These are phyloP conservation scores for Tephrocybe sp. DNA, from an alignment of 768 basidiomycete species.

Conservation along the genomic window DNA sequence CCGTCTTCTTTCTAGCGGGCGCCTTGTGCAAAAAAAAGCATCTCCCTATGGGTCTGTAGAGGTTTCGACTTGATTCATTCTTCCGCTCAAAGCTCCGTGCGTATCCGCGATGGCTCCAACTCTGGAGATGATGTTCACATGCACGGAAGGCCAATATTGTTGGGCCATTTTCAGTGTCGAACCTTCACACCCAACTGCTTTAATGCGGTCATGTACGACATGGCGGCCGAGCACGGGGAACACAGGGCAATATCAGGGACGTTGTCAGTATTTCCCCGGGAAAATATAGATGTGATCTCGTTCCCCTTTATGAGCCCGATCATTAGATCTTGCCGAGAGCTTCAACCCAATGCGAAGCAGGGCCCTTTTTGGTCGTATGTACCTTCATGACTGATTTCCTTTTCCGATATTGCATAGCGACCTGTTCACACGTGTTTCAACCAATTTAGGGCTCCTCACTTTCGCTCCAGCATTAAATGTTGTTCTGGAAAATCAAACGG, in stretches of 20 bases:
- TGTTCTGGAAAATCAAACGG: slow-evolving; percentile 35
- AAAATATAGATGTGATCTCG: slow-evolving; percentile 35
- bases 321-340: slow-evolving; percentile 45
- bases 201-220: slow-evolving; percentile 21
- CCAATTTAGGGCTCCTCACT: slow-evolving; percentile 36
- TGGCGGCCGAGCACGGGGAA: slow-evolving; percentile 28
- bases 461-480: slow-evolving; percentile 29
- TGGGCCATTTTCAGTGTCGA: background rate
- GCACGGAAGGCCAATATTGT: slow-evolving; percentile 1
- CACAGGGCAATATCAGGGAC: slow-evolving; percentile 14
- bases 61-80: slow-evolving; percentile 19
- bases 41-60: slow-evolving; percentile 4
- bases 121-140: slow-evolving; percentile 14
- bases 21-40: slow-evolving; percentile 10
- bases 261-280: slow-evolving; percentile 29
- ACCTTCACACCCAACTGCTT: slow-evolving; percentile 1
- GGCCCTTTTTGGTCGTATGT: slow-evolving; percentile 16
- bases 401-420: slow-evolving; percentile 37
- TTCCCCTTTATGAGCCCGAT: slow-evolving; percentile 32
- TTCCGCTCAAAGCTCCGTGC: slow-evolving; percentile 13
- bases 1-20: slow-evolving; percentile 3
- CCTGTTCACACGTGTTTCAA: slow-evolving; percentile 45
- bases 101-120: slow-evolving; percentile 4
- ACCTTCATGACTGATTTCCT: slow-evolving; percentile 27
- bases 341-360: slow-evolving; percentile 15